Base-by-base conservation (phyloP, 768 basidiomycete species). In the Ephemerocybe angulata region DNA sequence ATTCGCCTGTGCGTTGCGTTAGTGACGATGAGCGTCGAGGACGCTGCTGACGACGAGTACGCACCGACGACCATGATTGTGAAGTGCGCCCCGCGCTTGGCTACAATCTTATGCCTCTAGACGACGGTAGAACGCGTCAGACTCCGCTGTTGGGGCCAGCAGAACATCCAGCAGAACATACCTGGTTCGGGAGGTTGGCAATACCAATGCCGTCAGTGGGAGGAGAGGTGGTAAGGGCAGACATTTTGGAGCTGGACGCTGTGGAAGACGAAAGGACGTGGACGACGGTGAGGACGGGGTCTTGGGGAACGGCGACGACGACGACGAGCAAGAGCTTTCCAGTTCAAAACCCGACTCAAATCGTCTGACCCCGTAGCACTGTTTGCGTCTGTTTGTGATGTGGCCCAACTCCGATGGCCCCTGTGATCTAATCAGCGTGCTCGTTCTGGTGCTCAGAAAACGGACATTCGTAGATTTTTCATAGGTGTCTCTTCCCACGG, bases 61-160 rank as follows among this genome's bases (percentile, higher is more conserved):
- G 69, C 65, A 92, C 97, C 97, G 57, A 98, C 95, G 42, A 98
- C 97, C 97, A 99, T 99, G 65, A 99, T 84, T 55, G 97, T 98
- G 76, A 98, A 98, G 76, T 98, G 95, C 6, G 90, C 93, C 57
- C 97, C 97, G 67, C 81, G 87, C 79, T 98, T 96, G 59, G 93
- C 95, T 60, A 98, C 94, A 69, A 98, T 98, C 81, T 98, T 98
- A 80, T 99, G 97, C 79, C 90, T 86, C 95, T 98, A 69, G n/a
- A n/a, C n/a, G n/a, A n/a, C n/a, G n/a, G n/a, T n/a, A n/a, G n/a
- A n/a, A n/a, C n/a, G 69, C 65, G 70, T 71, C 60, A 70, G 58
- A 56, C n/a, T n/a, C n/a, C n/a, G n/a, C n/a, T n/a, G n/a, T n/a
- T n/a, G n/a, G n/a, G n/a, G n/a, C n/a, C n/a, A n/a, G n/a, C n/a